phyloP scores from a whole-genome alignment of 163 green algal species.

The Coccomyxa subellipsoidea region DNA sequence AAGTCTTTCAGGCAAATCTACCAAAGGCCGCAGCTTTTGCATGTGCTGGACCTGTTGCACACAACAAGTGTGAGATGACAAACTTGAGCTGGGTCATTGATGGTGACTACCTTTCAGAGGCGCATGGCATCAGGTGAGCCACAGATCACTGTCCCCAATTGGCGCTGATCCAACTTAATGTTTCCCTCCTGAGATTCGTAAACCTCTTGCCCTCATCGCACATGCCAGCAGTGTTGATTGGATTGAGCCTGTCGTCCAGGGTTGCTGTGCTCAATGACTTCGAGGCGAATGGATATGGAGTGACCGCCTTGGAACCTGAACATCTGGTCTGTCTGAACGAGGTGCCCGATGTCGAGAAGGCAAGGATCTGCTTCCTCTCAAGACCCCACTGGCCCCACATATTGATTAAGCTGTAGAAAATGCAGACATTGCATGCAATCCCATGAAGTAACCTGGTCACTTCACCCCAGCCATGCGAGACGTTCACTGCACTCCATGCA shows the following conservation, averaged over 20 bases:
- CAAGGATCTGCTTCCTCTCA: neutral
- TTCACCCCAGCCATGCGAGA: no score
- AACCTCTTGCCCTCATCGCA: no score
- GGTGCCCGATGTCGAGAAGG: slow-evolving; percentile 39
- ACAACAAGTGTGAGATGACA: slow-evolving; percentile 85
- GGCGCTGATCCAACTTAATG: no score
- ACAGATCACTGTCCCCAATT: neutral
- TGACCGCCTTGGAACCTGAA: slow-evolving; percentile 57
- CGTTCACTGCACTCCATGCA: no score
- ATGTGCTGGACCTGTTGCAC: slow-evolving; percentile 76
- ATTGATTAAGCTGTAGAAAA: no score
- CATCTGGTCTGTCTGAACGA: slow-evolving; percentile 73
- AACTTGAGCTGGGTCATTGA: slow-evolving; percentile 87
- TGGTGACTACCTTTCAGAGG: slow-evolving; percentile 43
- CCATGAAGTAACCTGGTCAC: neutral
- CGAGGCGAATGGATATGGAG: slow-evolving; percentile 91
- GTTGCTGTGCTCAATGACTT: slow-evolving; percentile 92
- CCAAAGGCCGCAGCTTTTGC: slow-evolving; percentile 73
- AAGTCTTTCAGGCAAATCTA: slow-evolving; percentile 19
- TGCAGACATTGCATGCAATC: neutral
- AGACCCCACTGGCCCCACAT: no score
- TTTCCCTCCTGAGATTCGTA: neutral
- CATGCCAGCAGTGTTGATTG: neutral
- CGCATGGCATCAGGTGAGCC: slow-evolving; percentile 44
- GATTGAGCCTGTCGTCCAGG: slow-evolving; percentile 10